Evolutionary conservation across 2,329 filamentous ascomycete genomes (phyloP), one percentile per base, ranked within the genome.

Genomic region (Aspergillus luchuensis): DNA sequence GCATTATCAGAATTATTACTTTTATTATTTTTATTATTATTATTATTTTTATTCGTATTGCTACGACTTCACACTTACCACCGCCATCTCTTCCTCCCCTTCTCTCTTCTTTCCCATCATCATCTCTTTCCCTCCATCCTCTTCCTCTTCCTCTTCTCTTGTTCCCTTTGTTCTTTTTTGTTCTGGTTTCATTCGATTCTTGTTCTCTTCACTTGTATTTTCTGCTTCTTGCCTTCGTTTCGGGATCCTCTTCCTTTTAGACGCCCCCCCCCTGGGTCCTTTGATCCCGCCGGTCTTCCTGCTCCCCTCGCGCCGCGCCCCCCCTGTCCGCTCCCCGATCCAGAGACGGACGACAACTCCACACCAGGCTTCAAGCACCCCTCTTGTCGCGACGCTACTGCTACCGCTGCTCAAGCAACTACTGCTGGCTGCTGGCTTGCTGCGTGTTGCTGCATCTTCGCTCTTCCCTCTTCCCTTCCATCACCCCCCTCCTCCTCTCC

Each of bases 251-350:
- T 56, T 48, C 61, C 67, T 62, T 61, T 65, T 62, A 66, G 65
- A 28, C 25, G 25, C 61, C 60, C 56, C 60, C 59, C 64, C 65
- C 56, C 58, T 64, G 56, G 57, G 61, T 58, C 67, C 25, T 28
- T 61, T 50, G 45, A 57, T 66, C 63, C 41, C 63, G 57, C 55
- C 61, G 60, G 52, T 47, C 60, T 59, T 52, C 62, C 58, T 54
- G 63, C 58, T 62, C 61, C 63, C 65, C 63, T 67, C 65, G 60
- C 62, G 63, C 64, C 64, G 49, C 60, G 33, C 54, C 66, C 67
- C 66, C 66, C 69, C 52, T 63, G 63, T 70, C 69, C 67, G 66
- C 64, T 68, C 67, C 66, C 66, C 69, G 57, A 41, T 52, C 57
- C 54, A 51, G 38, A 50, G 53, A 47, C 58, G 59, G 60, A 50